Evolutionary conservation across 257 asterid species (phyloP).

Genomic region (Capsicum chinense): DNA sequence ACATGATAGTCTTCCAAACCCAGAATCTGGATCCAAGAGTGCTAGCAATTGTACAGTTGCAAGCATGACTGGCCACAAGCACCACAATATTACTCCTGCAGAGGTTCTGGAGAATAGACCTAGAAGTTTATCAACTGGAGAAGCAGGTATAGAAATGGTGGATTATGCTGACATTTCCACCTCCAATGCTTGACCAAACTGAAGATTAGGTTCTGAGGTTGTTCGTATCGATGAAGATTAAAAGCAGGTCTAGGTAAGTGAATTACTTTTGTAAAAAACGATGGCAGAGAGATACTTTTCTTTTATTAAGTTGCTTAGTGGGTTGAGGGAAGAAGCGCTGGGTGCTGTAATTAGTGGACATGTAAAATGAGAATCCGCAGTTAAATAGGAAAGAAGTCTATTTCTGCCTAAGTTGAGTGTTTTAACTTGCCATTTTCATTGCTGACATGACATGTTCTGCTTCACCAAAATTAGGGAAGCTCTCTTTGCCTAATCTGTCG

Average conservation of each 20-base stretch:
- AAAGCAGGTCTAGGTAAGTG: too few species aligned
- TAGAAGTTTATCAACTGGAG: constrained; percentile 5
- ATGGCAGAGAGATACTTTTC: not conserved
- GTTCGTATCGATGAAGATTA: not conserved
- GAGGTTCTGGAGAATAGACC: constrained; percentile 13
- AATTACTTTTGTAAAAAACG: not conserved
- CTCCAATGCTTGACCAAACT: not conserved
- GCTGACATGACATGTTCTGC: not conserved
- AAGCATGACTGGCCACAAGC: constrained; percentile 11
- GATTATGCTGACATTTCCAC: constrained; percentile 10
- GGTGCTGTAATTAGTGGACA: not conserved
- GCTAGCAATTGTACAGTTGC: not conserved
- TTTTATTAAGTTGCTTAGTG: not conserved
- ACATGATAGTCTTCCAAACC: not conserved
- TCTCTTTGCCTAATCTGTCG: not conserved
- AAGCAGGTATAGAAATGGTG: constrained; percentile 25
- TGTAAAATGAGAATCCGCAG: not conserved
- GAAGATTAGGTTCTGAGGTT: not conserved
- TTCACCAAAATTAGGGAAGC: not conserved
- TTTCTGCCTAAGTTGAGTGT: not conserved
- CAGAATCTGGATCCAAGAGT: constrained; percentile 18
- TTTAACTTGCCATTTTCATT: not conserved
- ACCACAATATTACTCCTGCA: constrained; percentile 21
- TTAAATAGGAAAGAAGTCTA: not conserved
- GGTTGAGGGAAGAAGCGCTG: not conserved